These are phyloP conservation scores for Candida wancherniae DNA, from an alignment of 805 yeast genomes.

Conservation along the genomic window DNA sequence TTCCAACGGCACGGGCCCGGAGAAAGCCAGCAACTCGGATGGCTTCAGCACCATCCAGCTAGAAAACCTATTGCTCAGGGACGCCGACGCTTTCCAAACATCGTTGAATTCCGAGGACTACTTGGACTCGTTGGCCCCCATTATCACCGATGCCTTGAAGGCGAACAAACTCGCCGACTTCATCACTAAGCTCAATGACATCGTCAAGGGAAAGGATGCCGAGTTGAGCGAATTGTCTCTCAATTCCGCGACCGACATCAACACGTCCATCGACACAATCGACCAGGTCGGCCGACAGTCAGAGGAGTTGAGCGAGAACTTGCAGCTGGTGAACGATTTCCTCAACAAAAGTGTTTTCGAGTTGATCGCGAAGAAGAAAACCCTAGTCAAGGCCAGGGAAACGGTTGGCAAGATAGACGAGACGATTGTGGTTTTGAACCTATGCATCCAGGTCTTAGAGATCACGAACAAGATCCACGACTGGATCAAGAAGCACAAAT, in stretches of 20 bases:
- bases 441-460: constrained; percentile 78
- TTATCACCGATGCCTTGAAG: constrained; percentile 58
- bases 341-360: constrained; percentile 63
- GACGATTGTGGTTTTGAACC: constrained; percentile 61
- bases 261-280: constrained; percentile 57
- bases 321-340: constrained; percentile 51
- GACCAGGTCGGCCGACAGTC: constrained; percentile 57
- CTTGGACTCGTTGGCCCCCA: constrained; percentile 74
- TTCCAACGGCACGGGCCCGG: constrained; percentile 1
- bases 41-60: constrained; percentile 26
- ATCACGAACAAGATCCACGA: constrained; percentile 82
- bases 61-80: constrained; percentile 35
- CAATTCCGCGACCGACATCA: constrained; percentile 52
- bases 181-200: constrained; percentile 49
- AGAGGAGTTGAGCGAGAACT: constrained; percentile 48
- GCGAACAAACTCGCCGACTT: constrained; percentile 52
- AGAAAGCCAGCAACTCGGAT: background rate
- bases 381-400: constrained; percentile 55
- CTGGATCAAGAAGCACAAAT: constrained; percentile 65
- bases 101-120: constrained; percentile 61
- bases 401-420: constrained; percentile 65
- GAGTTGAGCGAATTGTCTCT: constrained; percentile 62
- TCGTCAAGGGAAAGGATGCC: constrained; percentile 55
- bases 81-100: constrained; percentile 40
- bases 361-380: constrained; percentile 57